Evolutionary conservation across 768 basidiomycete species (phyloP).

Genomic region (Russula ochroleuca): DNA sequence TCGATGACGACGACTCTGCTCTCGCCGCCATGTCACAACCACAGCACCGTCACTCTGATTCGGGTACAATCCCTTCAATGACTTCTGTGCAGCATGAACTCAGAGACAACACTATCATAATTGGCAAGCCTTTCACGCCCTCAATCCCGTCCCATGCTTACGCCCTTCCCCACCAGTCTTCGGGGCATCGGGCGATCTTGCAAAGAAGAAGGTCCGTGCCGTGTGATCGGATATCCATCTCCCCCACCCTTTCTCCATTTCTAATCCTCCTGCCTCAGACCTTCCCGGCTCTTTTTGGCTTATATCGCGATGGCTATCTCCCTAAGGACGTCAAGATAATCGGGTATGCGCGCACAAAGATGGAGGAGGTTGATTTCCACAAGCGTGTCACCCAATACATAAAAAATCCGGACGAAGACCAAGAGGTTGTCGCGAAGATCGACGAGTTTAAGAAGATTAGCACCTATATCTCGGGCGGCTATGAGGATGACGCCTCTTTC

Average conservation of each 20-base stretch:
- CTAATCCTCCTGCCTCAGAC: conserved; percentile 51
- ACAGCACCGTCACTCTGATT: conserved; percentile 39
- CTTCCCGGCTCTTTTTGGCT: conserved; percentile 89
- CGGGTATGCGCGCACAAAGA: conserved; percentile 95
- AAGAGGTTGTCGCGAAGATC: conserved; percentile 54
- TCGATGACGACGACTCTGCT: not conserved
- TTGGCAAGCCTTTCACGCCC: conserved; percentile 52
- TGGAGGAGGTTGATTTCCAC: conserved; percentile 80
- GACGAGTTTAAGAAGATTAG: conserved; percentile 80
- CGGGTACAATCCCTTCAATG: conserved; percentile 90
- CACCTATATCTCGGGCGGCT: conserved; percentile 81
- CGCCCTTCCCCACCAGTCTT: conserved; percentile 52
- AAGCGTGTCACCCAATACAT: conserved; percentile 82
- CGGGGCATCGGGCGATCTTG: conserved; percentile 95
- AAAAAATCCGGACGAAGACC: conserved; percentile 67
- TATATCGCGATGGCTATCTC: conserved; percentile 76
- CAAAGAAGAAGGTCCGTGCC: conserved; percentile 86
- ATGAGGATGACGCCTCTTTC: conserved; percentile 82
- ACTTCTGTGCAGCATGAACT: conserved; percentile 60
- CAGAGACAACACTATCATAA: conserved; percentile 83
- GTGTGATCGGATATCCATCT: conserved; percentile 14
- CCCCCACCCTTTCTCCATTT: not conserved
- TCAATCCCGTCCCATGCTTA: conserved; percentile 8
- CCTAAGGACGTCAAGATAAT: conserved; percentile 85
- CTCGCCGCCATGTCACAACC: conserved; percentile 3